These are phyloP conservation scores for Phaseolus coccineus DNA, from an alignment of 331 rosid species.

Conservation along the genomic window DNA sequence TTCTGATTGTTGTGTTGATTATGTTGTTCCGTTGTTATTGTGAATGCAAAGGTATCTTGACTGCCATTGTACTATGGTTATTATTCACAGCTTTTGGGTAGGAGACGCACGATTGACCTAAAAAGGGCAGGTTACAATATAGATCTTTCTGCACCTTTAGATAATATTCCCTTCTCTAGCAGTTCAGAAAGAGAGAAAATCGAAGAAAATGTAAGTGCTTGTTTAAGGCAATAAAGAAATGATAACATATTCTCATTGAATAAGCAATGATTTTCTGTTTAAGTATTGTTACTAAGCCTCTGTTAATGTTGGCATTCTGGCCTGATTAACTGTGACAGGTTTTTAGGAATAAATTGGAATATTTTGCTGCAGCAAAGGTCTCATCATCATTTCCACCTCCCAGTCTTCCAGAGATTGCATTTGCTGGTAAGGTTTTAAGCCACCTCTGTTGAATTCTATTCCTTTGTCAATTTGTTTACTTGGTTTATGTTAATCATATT, in stretches of 20 bases:
- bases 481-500: slow-evolving; percentile 21
- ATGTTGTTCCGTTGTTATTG: slow-evolving; percentile 24
- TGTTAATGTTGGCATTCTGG: slow-evolving; percentile 31
- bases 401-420: slow-evolving; percentile 93
- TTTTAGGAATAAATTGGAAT: slow-evolving; percentile 79
- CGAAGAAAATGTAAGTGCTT: slow-evolving; percentile 79
- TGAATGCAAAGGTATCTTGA: slow-evolving; percentile 29
- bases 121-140: slow-evolving; percentile 88
- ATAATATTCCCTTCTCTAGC: slow-evolving; percentile 76
- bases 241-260: slow-evolving; percentile 17
- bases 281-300: not conserved
- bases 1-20: slow-evolving; percentile 44
- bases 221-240: slow-evolving; percentile 20
- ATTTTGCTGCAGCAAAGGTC: slow-evolving; percentile 92
- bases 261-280: slow-evolving; percentile 6
- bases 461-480: slow-evolving; percentile 13
- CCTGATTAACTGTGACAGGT: slow-evolving; percentile 56
- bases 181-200: slow-evolving; percentile 72
- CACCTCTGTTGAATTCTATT: not conserved
- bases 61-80: slow-evolving; percentile 31
- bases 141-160: slow-evolving; percentile 91
- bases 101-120: slow-evolving; percentile 84
- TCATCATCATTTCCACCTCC: slow-evolving; percentile 95
- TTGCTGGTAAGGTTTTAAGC: slow-evolving; percentile 72
- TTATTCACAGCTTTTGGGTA: slow-evolving; percentile 74